Conservation (phyloP, 2,329 filamentous ascomycete species). For the Daldinia sp. region DNA sequence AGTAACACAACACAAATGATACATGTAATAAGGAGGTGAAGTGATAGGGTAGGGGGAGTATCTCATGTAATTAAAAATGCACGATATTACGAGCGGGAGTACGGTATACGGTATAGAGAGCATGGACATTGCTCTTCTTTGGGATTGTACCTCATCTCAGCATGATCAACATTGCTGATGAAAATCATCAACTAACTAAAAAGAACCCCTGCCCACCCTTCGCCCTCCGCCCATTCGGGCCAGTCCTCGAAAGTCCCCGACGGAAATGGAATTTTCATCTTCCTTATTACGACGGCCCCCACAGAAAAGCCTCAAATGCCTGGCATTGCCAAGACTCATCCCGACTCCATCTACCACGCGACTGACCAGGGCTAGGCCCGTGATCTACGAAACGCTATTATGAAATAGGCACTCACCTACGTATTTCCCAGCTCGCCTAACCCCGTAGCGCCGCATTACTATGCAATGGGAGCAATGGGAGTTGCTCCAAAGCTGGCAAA, state of each 20-base stretch:
- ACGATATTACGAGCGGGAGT: slow-evolving; percentile 26
- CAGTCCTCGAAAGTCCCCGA: slow-evolving; percentile 40
- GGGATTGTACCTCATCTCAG: slow-evolving; percentile 23
- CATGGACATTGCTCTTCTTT: slow-evolving; percentile 7
- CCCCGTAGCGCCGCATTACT: slow-evolving; percentile 40
- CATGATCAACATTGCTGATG: slow-evolving; percentile 41
- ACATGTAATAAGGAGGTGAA: slow-evolving; percentile 23
- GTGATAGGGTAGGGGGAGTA: slow-evolving; percentile 28
- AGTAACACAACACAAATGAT: slow-evolving; percentile 13
- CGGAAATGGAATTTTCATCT: slow-evolving; percentile 38
- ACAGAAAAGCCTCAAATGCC: slow-evolving; percentile 38
- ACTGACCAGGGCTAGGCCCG: slow-evolving; percentile 39
- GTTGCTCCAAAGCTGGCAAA: slow-evolving; percentile 6
- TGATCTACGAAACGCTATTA: slow-evolving; percentile 41
- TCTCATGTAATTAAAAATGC: slow-evolving; percentile 24
- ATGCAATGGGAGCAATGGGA: slow-evolving; percentile 35
- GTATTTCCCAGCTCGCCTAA: slow-evolving; percentile 33
- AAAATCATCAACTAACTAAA: slow-evolving; percentile 32
- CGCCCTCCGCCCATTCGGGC: slow-evolving; percentile 28
- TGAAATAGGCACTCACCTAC: slow-evolving; percentile 37
- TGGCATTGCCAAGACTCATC: slow-evolving; percentile 39
- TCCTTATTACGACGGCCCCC: slow-evolving; percentile 36
- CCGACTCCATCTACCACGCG: slow-evolving; percentile 44
- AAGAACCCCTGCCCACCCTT: slow-evolving; percentile 5
- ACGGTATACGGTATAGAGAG: slow-evolving; percentile 2